Evolutionary conservation across 441 rosid genomes (phyloP), one percentile per base, ranked within the genome.

Genomic region (Isatis lusitanica): DNA sequence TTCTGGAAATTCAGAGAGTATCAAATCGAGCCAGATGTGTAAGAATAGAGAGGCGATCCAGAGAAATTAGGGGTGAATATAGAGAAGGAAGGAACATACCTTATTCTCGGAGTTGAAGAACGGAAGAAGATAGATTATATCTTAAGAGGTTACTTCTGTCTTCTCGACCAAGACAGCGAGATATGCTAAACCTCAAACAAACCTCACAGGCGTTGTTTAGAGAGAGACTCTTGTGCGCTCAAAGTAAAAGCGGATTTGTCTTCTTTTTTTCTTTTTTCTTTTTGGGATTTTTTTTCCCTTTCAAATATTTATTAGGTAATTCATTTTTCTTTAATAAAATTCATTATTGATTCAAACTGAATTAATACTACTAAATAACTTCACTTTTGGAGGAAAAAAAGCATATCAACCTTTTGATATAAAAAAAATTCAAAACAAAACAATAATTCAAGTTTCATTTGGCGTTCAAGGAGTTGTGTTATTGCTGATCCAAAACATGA

Each of bases 91-190:
- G 46, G n/a, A 8, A 24, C 5, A n/a, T 16, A 68, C 74, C 70
- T 69, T 74, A 1, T 47, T 43, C 1, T 12, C 56, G 24, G n/a
- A 21, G 61, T 28, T 16, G 72, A 46, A 35, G 51, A 56, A 66
- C 28, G 53, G 40, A 33, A 12, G 63, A 17, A 52, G 76, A 59
- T 56, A 36, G 15, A 7, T 13, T 64, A 39, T 18, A 1, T 26
- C 28, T 26, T 26, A 3, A 2, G 28, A 26, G 2, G 28, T 26
- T 9, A 17, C 28, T 18, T 4, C 47, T 59, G 67, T 66, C 78
- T 57, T 65, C 72, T 38, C 61, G 38, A 30, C 43, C 73, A 66
- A 74, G 78, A 43, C 63, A 51, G 63, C 53, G 16, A 11, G 4
- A 2, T 3, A 52, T 47, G 33, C 67, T 74, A 65, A 65, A 57